Percentiles rank a stretch among this genome's conserved stretches.
These are phyloP conservation scores for Adansonia rubrostipa DNA, from an alignment of 441 rosid genomes.

Conservation along the genomic window DNA sequence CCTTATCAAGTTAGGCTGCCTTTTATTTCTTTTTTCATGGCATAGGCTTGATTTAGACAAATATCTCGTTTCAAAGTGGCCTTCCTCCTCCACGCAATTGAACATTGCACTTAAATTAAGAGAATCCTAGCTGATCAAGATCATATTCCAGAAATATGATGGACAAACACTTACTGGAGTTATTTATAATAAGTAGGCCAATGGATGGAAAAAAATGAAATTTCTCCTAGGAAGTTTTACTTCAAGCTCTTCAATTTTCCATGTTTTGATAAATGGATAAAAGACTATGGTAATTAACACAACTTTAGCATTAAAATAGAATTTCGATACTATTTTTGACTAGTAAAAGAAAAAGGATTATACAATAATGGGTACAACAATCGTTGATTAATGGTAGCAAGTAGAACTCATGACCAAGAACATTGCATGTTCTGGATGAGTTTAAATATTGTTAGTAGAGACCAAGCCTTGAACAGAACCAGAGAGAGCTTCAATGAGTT, in stretches of 20 bases:
- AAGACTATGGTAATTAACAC: background rate
- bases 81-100: background rate
- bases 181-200: background rate
- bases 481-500: no score
- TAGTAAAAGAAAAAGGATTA: no score
- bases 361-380: no score
- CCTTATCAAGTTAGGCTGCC: background rate
- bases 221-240: background rate
- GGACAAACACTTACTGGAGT: background rate
- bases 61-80: background rate
- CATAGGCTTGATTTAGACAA: background rate
- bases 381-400: no score
- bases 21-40: background rate
- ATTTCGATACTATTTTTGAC: background rate
- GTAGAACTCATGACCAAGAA: no score
- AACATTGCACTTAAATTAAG: no score
- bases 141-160: background rate
- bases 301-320: background rate
- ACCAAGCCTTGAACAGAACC: background rate
- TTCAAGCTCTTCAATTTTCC: background rate
- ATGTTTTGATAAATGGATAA: background rate
- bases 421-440: no score
- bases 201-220: background rate
- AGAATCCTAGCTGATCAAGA: background rate
- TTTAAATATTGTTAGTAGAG: background rate